Base-by-base conservation (phyloP, 331 rosid species). In the Rosa hybrid region DNA sequence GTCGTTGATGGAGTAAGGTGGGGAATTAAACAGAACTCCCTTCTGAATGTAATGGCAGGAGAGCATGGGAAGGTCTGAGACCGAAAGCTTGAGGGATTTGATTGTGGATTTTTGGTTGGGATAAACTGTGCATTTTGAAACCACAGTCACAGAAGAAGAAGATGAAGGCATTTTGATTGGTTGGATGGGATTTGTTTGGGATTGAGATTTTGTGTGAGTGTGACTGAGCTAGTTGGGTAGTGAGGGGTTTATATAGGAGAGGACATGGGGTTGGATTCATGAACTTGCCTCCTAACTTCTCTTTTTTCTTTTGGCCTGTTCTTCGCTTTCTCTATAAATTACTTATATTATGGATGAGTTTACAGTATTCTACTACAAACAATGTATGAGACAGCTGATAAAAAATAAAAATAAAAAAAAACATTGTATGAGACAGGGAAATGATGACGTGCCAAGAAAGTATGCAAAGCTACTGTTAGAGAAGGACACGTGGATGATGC, bases 1-100 rank as follows among this genome's bases (percentile, higher is more conserved):
- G 51, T 90, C 81, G 25, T 79, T 73, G 0, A 82, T 49, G 70
- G 97, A 81, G 75, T 79, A 80, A 23, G 98, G 90, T 0, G 97
- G 98, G 38, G 85, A 67, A 5, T 83, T 45, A 38, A 94, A 79
- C 2, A 94, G 78, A 8, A 92, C 92, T 0, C 98, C 98, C 75
- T 94, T 94, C 48, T 94, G 98, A 76, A 94, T 94, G 80, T 94
- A 94, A 68, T 94, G 98, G 78, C 97, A 92, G 0, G 98, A 92
- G 45, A 94, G 92, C 98, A 94, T 92, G 4, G 98, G 98, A 7
- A 94, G 91, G 71, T 94, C 98, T 4, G 97, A 92, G 50, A 94
- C 97, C 0, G 97, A 92, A 78, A 92, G 97, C 77, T 86, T 90
- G 10, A 94, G 86, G 4, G 94, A 82, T 34, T 87, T 76, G 8